Evolutionary conservation across 495 filamentous ascomycete genomes (phyloP).

Genomic region (Hypoxylon cercidicola): DNA sequence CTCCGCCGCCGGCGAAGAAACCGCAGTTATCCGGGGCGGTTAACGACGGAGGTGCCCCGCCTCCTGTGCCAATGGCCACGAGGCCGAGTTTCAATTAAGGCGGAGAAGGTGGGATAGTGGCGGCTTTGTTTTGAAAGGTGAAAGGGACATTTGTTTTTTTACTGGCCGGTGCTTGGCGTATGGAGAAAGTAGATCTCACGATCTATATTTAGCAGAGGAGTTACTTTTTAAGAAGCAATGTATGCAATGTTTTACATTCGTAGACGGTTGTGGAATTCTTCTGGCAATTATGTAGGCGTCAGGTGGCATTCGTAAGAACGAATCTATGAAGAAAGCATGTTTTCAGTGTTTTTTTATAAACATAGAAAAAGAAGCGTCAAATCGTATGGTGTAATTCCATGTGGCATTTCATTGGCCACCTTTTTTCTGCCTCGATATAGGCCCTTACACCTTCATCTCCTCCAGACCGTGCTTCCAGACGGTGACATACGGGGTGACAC

Average conservation of each 20-base stretch:
- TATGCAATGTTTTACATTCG: too few species aligned
- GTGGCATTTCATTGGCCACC: conserved; percentile 22
- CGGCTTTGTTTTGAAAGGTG: too few species aligned
- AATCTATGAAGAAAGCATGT: conserved; percentile 27
- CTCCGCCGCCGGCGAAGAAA: conserved; percentile 75
- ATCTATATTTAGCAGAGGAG: too few species aligned
- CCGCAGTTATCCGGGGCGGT: conserved; percentile 44
- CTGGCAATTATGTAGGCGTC: conserved; percentile 22
- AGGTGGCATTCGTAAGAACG: conserved; percentile 27
- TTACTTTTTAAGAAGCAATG: too few species aligned
- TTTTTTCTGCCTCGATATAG: conserved; percentile 16
- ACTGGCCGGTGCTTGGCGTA: conserved; percentile 1
- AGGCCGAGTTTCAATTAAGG: conserved; percentile 47
- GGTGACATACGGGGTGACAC: conserved; percentile 85
- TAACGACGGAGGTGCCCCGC: conserved; percentile 48
- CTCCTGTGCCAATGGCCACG: conserved; percentile 60
- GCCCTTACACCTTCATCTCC: conserved; percentile 89
- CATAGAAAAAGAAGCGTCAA: conserved; percentile 32
- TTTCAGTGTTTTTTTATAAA: conserved; percentile 17
- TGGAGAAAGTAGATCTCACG: too few species aligned
- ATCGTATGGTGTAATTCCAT: conserved; percentile 32
- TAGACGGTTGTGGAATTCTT: conserved; percentile 1
- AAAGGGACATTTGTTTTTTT: too few species aligned
- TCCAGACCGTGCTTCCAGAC: conserved; percentile 96
- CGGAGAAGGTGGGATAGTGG: background rate